Percentiles rank a stretch among this genome's conserved stretches.
Evolutionary conservation across 2,329 filamentous ascomycete species (phyloP).

Genomic region (Claviceps sp.): DNA sequence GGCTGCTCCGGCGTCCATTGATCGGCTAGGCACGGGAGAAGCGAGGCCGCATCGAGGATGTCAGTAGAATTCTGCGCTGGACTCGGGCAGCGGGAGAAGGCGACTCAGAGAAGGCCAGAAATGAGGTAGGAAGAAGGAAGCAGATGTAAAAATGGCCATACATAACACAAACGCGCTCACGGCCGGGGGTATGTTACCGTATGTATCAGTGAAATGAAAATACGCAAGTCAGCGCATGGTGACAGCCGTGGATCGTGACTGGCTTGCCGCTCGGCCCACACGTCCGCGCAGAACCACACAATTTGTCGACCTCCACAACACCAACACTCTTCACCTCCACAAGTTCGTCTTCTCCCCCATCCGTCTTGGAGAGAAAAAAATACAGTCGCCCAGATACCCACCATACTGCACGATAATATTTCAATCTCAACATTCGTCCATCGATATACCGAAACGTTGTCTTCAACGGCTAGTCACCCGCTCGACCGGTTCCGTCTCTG

Average conservation of each 20-base stretch:
- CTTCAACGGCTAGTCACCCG: not conserved
- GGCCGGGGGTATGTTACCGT: too few relatives aligned
- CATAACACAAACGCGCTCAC: not conserved
- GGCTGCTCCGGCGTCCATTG: too few relatives aligned
- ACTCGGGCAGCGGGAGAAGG: too few relatives aligned
- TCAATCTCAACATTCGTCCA: not conserved
- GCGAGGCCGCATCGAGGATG: too few relatives aligned
- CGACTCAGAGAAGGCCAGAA: too few relatives aligned
- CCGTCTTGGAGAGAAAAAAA: not conserved
- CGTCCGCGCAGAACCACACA: not conserved
- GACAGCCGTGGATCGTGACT: not conserved
- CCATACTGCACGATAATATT: not conserved
- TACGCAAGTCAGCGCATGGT: too few relatives aligned
- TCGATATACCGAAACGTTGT: not conserved
- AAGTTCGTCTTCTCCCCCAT: constrained; percentile 3
- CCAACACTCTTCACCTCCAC: constrained; percentile 1
- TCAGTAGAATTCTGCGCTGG: too few relatives aligned
- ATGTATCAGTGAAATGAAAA: too few relatives aligned
- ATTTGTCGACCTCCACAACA: constrained; percentile 5
- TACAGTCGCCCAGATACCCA: not conserved
- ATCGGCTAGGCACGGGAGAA: too few relatives aligned
- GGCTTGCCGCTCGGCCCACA: not conserved
- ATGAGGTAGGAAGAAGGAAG: not conserved
- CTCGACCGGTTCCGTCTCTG: not conserved
- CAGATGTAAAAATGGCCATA: not conserved